A percentile compares a stretch with the other conserved stretches of the same genome.
These are phyloP conservation scores for Strombidium stylifer DNA, from an alignment of 73 alveolate genomes.

Conservation along the genomic window DNA sequence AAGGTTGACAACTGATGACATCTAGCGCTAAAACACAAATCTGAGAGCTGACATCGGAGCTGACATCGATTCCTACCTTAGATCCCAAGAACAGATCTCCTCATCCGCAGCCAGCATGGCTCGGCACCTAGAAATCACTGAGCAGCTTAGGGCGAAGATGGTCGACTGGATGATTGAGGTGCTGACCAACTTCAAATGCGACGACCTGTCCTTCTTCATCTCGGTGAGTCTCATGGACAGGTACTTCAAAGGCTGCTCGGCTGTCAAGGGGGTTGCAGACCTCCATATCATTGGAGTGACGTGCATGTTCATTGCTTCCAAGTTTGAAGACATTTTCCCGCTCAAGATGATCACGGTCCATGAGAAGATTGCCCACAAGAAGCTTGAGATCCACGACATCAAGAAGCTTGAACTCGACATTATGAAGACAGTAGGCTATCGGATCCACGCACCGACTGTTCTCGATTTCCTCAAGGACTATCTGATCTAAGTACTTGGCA, in stretches of 20 bases:
- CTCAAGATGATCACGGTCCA: conserved; percentile 75
- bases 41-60: no score
- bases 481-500: conserved; percentile 61
- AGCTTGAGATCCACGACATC: conserved; percentile 66
- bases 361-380: conserved; percentile 88
- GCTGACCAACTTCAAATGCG: conserved; percentile 64
- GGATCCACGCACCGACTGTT: conserved; percentile 75
- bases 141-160: conserved; percentile 79
- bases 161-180: conserved; percentile 91
- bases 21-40: not conserved
- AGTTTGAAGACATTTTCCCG: conserved; percentile 90
- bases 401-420: conserved; percentile 77
- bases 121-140: conserved; percentile 74
- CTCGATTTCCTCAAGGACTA: conserved; percentile 71
- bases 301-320: conserved; percentile 86
- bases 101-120: no score
- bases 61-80: no score
- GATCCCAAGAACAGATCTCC: conserved; percentile 13
- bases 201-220: conserved; percentile 67
- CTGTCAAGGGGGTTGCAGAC: conserved; percentile 54
- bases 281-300: conserved; percentile 89
- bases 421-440: conserved; percentile 59
- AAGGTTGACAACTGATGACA: no score
- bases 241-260: conserved; percentile 35
- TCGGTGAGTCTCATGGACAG: conserved; percentile 69